phyloP scores from a whole-genome alignment of 2,329 filamentous ascomycete species.

The Verticillium nubilum region DNA sequence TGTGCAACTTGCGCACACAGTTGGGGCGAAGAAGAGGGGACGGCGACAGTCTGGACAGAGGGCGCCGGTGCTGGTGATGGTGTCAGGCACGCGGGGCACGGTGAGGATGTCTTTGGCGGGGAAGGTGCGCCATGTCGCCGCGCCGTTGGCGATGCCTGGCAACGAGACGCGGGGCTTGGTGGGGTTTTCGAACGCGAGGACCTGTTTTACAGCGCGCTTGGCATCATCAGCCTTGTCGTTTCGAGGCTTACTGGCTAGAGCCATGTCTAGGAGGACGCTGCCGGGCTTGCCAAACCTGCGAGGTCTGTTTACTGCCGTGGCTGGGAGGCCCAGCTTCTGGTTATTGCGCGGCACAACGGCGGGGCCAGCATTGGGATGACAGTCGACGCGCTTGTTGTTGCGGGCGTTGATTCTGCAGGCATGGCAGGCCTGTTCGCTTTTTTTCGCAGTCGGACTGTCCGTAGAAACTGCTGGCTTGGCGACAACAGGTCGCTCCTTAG shows the following conservation, averaged over 20 bases:
- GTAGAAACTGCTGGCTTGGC: no score
- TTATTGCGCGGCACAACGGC: not conserved
- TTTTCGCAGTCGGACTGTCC: not conserved
- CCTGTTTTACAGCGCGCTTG: no score
- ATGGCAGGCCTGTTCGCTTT: not conserved
- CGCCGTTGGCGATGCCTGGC: not conserved
- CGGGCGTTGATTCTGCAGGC: not conserved
- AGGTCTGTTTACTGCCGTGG: not conserved
- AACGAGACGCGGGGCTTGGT: no score
- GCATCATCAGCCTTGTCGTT: no score
- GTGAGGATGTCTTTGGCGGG: not conserved
- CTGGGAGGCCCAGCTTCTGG: not conserved
- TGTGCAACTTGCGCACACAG: no score
- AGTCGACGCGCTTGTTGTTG: not conserved
- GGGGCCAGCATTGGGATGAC: not conserved
- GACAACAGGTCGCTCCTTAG: not conserved
- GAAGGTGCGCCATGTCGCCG: not conserved
- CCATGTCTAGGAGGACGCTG: not conserved
- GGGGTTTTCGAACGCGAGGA: no score
- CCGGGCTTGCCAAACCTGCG: not conserved
- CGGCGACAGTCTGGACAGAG: not conserved
- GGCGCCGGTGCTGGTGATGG: not conserved
- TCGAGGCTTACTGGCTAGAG: no score
- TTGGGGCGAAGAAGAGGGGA: no score
- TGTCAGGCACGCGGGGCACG: no score